Base-by-base conservation (phyloP, 345 rosid genomes). In the Eucalyptus decipiens region DNA sequence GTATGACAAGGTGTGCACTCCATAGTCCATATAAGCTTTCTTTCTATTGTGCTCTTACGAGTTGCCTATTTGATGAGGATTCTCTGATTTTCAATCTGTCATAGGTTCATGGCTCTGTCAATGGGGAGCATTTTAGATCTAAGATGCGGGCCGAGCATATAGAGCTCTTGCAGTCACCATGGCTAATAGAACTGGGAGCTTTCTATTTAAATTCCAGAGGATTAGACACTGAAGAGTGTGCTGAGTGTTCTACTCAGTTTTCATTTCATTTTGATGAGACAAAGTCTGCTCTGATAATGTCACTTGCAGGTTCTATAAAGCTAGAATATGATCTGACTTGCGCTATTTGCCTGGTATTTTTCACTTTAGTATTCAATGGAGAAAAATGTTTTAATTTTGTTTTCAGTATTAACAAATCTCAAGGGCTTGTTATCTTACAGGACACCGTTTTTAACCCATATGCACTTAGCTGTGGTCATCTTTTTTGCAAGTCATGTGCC, bases 151-250 rank as follows among this genome's bases (percentile, higher is more conserved):
- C 97, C 2, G 97, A 95, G 87, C 98, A 97, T 80, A 92, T 94
- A 49, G 99, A 98, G 94, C 95, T 97, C 42, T 90, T 98, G 93
- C 99, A 96, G 56, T 97, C 97, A 19, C 99, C 99, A 86, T 98
- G 99, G 99, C 93, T 98, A 50, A 93, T 97, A 88, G 99, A 98
- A 90, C 90, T 98, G 90, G 99, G 99, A 89, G 99, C 97, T 47
- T 95, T 98, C 90, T 95, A 89, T 90, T 92, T 98, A 91, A 97
- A 98, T 91, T 94, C 93, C 51, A 80, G 90, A 88, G 96, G 94
- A 17, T 92, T 93, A 80, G 93, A 94, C 23, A 88, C 90, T 89
- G 93, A 88, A 87, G 95, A 93, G 49, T 90, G 91, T 89, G 90
- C 92, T 32, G 92, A 91, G 81, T 92, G 90, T 50, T 95, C 93